phyloP scores from a whole-genome alignment of 2,329 filamentous ascomycete genomes.

The Neonectria coccinea region DNA sequence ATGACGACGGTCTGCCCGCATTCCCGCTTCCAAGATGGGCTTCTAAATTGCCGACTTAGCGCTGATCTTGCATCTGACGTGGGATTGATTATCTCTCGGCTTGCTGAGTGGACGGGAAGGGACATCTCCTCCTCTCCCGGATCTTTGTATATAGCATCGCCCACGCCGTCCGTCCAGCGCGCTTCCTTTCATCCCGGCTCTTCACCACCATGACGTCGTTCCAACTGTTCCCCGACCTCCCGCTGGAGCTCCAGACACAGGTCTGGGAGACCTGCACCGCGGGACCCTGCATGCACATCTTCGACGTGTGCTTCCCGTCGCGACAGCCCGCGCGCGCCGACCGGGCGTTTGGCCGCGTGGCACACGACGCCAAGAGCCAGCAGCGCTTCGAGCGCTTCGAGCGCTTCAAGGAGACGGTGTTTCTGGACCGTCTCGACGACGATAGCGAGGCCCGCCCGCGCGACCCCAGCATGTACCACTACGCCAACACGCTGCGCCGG shows the following conservation, averaged over 20 bases:
- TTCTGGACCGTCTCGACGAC: constrained; percentile 35
- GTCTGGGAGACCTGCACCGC: constrained; percentile 39
- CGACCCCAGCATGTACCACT: constrained; percentile 39
- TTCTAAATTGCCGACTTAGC: constrained; percentile 8
- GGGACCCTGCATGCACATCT: constrained; percentile 44
- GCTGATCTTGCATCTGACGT: constrained; percentile 26
- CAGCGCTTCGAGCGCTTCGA: constrained; percentile 13
- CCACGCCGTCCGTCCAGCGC: background rate
- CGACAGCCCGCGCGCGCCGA: constrained; percentile 31
- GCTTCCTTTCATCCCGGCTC: background rate
- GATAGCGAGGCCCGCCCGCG: background rate
- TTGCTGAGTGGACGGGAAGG: background rate
- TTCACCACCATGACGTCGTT: constrained; percentile 39
- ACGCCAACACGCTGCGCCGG: constrained; percentile 16
- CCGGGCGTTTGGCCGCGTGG: constrained; percentile 26
- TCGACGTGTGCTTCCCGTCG: constrained; percentile 46
- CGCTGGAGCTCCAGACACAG: constrained; percentile 41
- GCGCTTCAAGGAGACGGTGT: constrained; percentile 35
- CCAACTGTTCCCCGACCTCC: constrained; percentile 35
- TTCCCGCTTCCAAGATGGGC: constrained; percentile 13
- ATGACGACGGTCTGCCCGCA: constrained; percentile 4
- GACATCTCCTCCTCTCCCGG: background rate
- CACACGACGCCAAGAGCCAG: constrained; percentile 10
- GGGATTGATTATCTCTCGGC: constrained; percentile 5
- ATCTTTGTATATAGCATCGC: background rate